These are phyloP conservation scores for Diatrype stigma DNA, from an alignment of 2,329 filamentous ascomycete species.

Conservation along the genomic window DNA sequence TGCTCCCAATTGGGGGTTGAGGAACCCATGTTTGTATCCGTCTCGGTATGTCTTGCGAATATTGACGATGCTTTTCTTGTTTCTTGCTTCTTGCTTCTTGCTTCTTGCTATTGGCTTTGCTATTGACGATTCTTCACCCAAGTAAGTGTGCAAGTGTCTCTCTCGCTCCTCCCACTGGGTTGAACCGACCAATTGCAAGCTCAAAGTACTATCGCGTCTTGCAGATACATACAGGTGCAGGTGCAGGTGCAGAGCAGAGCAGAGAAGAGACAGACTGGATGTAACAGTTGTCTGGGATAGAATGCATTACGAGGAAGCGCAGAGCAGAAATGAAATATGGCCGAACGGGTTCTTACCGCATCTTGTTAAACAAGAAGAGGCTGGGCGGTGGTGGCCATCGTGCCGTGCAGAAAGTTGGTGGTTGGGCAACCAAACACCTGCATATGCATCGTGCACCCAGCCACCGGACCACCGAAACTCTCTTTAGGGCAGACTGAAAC, in stretches of 20 bases:
- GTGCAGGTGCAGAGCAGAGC: slow-evolving; percentile 4
- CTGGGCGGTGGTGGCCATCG: slow-evolving; percentile 5
- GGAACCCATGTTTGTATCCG: background rate
- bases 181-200: slow-evolving; percentile 13
- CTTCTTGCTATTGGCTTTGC: no score
- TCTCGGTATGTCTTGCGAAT: background rate
- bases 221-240: slow-evolving; percentile 9
- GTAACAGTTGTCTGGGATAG: background rate
- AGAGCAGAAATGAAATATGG: slow-evolving; percentile 13
- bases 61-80: no score
- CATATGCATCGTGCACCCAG: background rate
- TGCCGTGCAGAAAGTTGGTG: slow-evolving; percentile 6
- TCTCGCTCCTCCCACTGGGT: slow-evolving; percentile 6
- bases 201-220: slow-evolving; percentile 8
- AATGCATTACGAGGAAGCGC: slow-evolving; percentile 8
- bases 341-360: slow-evolving; percentile 9
- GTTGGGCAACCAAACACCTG: slow-evolving; percentile 1
- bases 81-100: no score
- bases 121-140: no score
- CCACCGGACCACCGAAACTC: no score
- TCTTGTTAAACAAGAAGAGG: slow-evolving; percentile 12
- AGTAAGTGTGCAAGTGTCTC: slow-evolving; percentile 17
- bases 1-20: background rate
- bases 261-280: no score
- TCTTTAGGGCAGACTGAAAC: no score